These are phyloP conservation scores for Colletotrichum tabaci DNA, from an alignment of 2,329 filamentous ascomycete genomes.

Conservation along the genomic window DNA sequence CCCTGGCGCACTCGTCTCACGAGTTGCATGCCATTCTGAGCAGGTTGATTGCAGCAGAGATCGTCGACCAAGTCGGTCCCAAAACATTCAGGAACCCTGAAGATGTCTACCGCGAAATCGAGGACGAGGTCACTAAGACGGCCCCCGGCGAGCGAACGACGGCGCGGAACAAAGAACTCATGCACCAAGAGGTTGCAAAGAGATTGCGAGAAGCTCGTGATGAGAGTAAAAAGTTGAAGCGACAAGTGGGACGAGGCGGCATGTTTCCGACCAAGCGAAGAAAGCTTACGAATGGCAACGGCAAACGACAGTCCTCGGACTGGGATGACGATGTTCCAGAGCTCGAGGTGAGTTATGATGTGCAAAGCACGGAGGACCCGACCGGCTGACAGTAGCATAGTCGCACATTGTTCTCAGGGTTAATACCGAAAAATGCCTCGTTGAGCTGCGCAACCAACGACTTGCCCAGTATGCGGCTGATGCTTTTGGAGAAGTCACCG, in stretches of 20 bases:
- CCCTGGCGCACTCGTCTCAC: conserved; percentile 60
- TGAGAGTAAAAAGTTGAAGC: conserved; percentile 66
- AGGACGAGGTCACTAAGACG: conserved; percentile 71
- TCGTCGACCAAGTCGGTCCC: conserved; percentile 75
- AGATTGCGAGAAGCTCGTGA: conserved; percentile 68
- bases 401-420: conserved; percentile 81
- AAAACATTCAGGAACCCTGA: conserved; percentile 72
- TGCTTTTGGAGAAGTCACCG: conserved; percentile 80
- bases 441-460: conserved; percentile 84
- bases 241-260: conserved; percentile 62
- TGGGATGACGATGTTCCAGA: conserved; percentile 59
- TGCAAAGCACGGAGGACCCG: neutral
- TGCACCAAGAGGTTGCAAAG: conserved; percentile 69
- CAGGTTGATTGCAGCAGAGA: conserved; percentile 74
- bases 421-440: conserved; percentile 87
- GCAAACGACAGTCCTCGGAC: conserved; percentile 52
- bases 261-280: conserved; percentile 64
- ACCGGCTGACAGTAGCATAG: conserved; percentile 60
- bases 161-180: conserved; percentile 76
- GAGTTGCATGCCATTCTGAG: conserved; percentile 67
- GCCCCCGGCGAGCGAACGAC: conserved; percentile 56
- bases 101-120: conserved; percentile 74
- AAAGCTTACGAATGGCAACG: conserved; percentile 66
- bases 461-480: conserved; percentile 82
- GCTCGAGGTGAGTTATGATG: conserved; percentile 66